Percentiles rank a stretch among this genome's conserved stretches.
Evolutionary conservation across 2,329 filamentous ascomycete species (phyloP).

Genomic region (Pyricularia grisea): DNA sequence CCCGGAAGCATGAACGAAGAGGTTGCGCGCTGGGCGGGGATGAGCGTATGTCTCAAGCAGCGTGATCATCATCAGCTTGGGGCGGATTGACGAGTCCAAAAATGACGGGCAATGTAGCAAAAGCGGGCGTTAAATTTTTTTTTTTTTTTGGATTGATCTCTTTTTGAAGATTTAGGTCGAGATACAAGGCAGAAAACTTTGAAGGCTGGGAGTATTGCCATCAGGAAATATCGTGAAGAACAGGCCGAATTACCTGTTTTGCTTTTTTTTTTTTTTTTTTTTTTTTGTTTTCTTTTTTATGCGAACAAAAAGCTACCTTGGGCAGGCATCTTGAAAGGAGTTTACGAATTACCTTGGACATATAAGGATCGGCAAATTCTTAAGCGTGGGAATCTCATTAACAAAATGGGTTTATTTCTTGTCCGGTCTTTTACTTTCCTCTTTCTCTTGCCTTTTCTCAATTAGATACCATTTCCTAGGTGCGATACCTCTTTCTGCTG

Average conservation of each 20-base stretch:
- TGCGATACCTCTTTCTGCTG: constrained; percentile 1
- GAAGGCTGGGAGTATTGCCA: not conserved
- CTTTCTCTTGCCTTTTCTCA: not conserved
- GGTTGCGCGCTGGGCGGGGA: not conserved
- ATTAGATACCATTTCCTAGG: constrained; percentile 4
- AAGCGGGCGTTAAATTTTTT: not conserved
- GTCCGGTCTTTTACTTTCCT: not conserved
- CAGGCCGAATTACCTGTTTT: not conserved
- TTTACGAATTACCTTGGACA: not conserved
- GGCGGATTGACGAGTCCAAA: not conserved
- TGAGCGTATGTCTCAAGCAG: not conserved
- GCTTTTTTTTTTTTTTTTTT: not conserved
- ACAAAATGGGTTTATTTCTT: not conserved
- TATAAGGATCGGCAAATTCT: not conserved
- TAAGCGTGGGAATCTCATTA: not conserved
- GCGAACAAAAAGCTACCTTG: not conserved
- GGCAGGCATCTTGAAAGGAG: not conserved
- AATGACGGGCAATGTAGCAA: not conserved
- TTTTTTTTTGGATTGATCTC: not conserved
- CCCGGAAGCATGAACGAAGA: not conserved
- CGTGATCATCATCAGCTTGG: not conserved
- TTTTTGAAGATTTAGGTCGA: not conserved
- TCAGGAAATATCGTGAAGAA: not conserved
- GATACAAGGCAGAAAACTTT: not conserved
- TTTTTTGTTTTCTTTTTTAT: not conserved